Evolutionary conservation across 2,329 filamentous ascomycete genomes (phyloP), one percentile per base, ranked within the genome.

Genomic region (Neofusicoccum kwambonambiense): DNA sequence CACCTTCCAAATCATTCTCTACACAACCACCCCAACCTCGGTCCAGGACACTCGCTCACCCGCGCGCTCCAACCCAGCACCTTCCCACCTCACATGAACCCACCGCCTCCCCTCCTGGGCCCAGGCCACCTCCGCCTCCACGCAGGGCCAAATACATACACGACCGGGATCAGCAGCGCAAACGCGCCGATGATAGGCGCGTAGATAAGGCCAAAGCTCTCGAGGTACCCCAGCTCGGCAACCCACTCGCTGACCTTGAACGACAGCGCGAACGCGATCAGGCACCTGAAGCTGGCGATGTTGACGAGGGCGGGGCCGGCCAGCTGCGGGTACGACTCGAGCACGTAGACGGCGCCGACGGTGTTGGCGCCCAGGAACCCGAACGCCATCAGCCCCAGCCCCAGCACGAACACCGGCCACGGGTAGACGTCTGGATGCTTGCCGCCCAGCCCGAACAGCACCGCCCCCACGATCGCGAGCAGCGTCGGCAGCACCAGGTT

Each of bases 281-380:
- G 56, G 64, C 72, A 73, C 9, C 72, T 64, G 66, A 73, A 74
- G 17, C 68, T 70, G 11, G 72, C 70, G 47, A 74, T 71, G 63
- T 74, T 74, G 65, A 74, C 72, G 6, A 74, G 66, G 7, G 71
- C 69, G 4, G 72, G 72, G 8, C 72, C 72, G 7, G 72, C 72
- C 63, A 73, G 67, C 52, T 74, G 71, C 17, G 72, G 72, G 61
- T 74, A 74, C 66, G 68, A 70, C 63, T 74, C 72, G 1, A 74
- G 66, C 11, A 74, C 69, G 54, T 73, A 74, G n/a, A 74, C 72
- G 2, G 71, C 69, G 12, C 71, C 69, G 42, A 74, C 69, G 6
- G 72, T 74, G 42, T 73, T 74, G 4, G 70, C 70, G 9, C 70
- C 69, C 1, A 74, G 68, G 65, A 73, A 74, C 11, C 72, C 70